Evolutionary conservation across 176 grass and related monocot species (phyloP), one percentile per base, ranked within the genome.

Genomic region (Hsuehochloa calcarea): DNA sequence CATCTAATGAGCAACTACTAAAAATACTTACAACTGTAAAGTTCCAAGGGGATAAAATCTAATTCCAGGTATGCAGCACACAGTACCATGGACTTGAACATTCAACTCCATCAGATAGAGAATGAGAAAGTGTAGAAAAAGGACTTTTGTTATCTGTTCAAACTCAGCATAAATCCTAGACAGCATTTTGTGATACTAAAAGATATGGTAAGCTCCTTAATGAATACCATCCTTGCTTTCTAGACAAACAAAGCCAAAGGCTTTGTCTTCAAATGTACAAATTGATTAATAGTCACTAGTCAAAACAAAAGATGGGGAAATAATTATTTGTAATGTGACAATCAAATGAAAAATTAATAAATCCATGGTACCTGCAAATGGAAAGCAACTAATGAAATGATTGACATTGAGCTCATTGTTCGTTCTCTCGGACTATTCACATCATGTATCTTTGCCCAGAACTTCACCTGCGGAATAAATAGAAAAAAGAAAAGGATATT

Each of bases 371-470:
- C 96, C 96, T 98, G 96, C 80, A 98, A 89, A 87, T 95, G 96
- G 74, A 98, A 98, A 89, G 96, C 89, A 52, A 95, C 89, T 83
- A 98, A 89, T 3, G 96, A 88, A 88, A 95, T 89, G 69, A 98
- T 93, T 56, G 93, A 88, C 83, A 98, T 92, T n/a, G 96, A 98
- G 86, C 86, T 98, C 89, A 98, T 89, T 31, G 96, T 98, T 45
- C 64, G 76, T 76, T 92, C 85, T 89, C 87, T 95, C 25, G 93
- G 78, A 85, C 91, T 95, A 80, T 93, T 98, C 73, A 98, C 82
- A 80, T 84, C 77, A 79, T 95, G 89, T 89, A 79, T 71, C 66
- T 90, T 92, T 69, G 96, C 96, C 96, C 96, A 98, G 58, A 67
- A 86, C 77, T 98, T 98, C 68, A 90, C 83, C 96, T 98, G 80